These are phyloP conservation scores for sweet orange (Citrus sinensis) DNA, from an alignment of 345 rosid species.

Conservation along the genomic window DNA sequence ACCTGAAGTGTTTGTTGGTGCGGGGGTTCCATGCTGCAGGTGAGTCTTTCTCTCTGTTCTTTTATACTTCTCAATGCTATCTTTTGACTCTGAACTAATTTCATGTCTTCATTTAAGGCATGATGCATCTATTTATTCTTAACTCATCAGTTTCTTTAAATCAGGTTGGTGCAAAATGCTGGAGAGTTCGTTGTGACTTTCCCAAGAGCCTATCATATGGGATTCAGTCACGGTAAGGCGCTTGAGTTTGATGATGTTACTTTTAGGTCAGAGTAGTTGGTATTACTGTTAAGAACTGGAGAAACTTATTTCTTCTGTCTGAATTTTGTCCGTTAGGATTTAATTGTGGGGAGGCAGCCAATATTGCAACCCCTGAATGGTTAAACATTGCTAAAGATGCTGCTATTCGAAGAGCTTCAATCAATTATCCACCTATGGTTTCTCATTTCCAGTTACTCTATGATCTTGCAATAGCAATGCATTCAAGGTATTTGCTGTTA, in stretches of 20 bases:
- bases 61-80: slow-evolving; percentile 9
- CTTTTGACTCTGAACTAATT: background rate
- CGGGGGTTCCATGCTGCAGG: slow-evolving; percentile 99
- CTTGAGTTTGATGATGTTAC: slow-evolving; percentile 6
- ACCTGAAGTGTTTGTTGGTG: slow-evolving; percentile 86
- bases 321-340: slow-evolving; percentile 53
- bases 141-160: slow-evolving; percentile 10
- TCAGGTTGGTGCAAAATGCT: slow-evolving; percentile 90
- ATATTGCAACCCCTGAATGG: slow-evolving; percentile 98
- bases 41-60: slow-evolving; percentile 29
- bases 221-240: slow-evolving; percentile 91
- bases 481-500: slow-evolving; percentile 59
- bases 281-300: slow-evolving; percentile 3
- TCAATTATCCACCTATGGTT: slow-evolving; percentile 97
- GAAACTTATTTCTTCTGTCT: background rate
- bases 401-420: slow-evolving; percentile 95
- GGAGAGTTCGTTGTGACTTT: slow-evolving; percentile 96
- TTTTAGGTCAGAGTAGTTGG: background rate
- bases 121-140: slow-evolving; percentile 7
- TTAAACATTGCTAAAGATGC: slow-evolving; percentile 82
- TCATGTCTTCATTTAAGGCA: background rate
- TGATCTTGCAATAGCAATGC: slow-evolving; percentile 77
- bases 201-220: slow-evolving; percentile 98
- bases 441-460: slow-evolving; percentile 98
- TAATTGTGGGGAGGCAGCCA: slow-evolving; percentile 95